Conservation (phyloP, 805 yeast genomes). For the Wickerhamomyces tratensis region DNA sequence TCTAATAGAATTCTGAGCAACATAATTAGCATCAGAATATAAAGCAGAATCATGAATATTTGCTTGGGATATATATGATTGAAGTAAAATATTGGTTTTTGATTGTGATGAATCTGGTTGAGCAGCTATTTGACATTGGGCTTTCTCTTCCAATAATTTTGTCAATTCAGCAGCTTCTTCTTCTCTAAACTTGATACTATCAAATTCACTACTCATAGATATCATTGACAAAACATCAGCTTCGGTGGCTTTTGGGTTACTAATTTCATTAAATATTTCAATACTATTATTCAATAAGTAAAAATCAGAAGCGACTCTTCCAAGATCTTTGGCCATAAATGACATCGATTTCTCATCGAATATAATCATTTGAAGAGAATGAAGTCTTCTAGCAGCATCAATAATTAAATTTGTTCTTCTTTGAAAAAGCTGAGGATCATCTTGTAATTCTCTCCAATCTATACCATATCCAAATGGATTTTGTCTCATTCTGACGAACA, state of each 20-base stretch:
- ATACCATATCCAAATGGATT: conserved; percentile 91
- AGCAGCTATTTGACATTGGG: conserved; percentile 79
- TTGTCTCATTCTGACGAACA: conserved; percentile 88
- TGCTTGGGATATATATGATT: conserved; percentile 77
- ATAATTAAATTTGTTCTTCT: conserved; percentile 69
- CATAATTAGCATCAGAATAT: conserved; percentile 80
- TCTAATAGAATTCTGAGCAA: conserved; percentile 92
- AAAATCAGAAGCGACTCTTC: conserved; percentile 91
- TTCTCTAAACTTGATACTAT: conserved; percentile 76
- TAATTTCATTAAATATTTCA: conserved; percentile 79
- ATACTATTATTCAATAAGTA: conserved; percentile 77
- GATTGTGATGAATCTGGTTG: conserved; percentile 68
- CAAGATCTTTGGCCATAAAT: conserved; percentile 78
- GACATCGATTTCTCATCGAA: conserved; percentile 80
- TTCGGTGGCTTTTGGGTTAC: conserved; percentile 79
- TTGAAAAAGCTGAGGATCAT: conserved; percentile 72
- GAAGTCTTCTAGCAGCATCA: conserved; percentile 76
- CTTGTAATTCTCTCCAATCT: conserved; percentile 73
- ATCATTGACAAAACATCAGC: conserved; percentile 86
- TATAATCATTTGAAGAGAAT: conserved; percentile 83
- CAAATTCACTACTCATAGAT: conserved; percentile 90
- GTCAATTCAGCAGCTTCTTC: conserved; percentile 78
- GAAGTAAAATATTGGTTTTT: conserved; percentile 80
- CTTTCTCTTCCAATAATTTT: conserved; percentile 43
- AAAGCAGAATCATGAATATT: conserved; percentile 69